Base-by-base conservation (phyloP, 164 flowering plant genomes). In the Chimonanthus praecox region DNA sequence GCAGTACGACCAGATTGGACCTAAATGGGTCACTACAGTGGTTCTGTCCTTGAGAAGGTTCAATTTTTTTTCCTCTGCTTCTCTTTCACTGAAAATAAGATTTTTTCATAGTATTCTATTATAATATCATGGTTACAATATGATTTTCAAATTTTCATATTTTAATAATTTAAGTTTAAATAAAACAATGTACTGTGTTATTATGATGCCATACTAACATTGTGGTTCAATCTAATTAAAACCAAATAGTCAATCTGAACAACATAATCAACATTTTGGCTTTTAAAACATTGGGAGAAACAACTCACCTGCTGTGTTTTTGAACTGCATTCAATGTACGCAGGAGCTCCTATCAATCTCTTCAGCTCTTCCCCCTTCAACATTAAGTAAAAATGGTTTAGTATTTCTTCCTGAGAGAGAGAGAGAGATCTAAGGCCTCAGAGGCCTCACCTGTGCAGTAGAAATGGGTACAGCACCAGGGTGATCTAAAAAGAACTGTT, bases 401-500 rank as follows among this genome's bases (percentile, higher is more conserved):
- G 21, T 20, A 20, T 20, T 20, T 20, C 21, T 20, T 20, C 21
- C 21, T 20, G 33, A 33, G 33, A 33, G 33, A 33, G 33, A 33
- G 4, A 63, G 3, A 63, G 5, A 18, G 20, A 16, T 7, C 3
- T 20, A 33, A 18, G 20, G 16, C 66, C 33, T 33, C 33, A 62
- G 20, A 16, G 9, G 45, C 15, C 68, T 11, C 18, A 76, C 71
- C 65, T 47, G 63, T 18, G 60, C 84, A 10, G 96, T 85, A 69
- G 91, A 76, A 49, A 92, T 91, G 58, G 97, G 92, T 63, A 85
- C 91, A 4, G 96, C 94, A 78, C 96, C 94, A 33, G 94, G 96
- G 76, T 92, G 98, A 71, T 92, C 97, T 61, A 75, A 6, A 48
- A 92, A 85, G 83, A 85, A 92, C 72, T 92, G 90, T 80, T 87